Conservation (phyloP, 768 basidiomycete species). For the Russula compacta region DNA sequence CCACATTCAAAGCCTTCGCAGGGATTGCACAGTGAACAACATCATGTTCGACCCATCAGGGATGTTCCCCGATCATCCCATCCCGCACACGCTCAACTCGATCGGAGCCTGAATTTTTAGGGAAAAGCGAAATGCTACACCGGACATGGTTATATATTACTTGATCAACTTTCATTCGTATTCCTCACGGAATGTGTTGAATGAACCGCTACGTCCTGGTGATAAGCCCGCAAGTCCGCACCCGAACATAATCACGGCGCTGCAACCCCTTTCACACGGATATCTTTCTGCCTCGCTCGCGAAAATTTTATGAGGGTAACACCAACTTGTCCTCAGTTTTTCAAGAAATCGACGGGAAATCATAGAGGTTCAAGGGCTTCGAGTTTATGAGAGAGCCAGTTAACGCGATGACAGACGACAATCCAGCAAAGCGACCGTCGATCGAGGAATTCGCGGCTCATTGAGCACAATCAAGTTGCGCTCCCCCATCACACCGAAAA, state of each 20-base stretch:
- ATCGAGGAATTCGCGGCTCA: conserved; percentile 7
- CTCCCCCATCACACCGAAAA: conserved; percentile 1
- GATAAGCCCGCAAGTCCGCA: conserved; percentile 16
- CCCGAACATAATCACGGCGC: conserved; percentile 20
- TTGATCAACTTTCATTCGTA: conserved; percentile 26
- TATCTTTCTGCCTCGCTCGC: conserved; percentile 21
- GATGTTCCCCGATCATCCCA: conserved; percentile 12
- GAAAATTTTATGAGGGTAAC: conserved; percentile 10
- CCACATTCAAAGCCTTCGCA: neutral
- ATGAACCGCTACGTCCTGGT: conserved; percentile 20
- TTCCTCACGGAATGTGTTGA: conserved; percentile 10
- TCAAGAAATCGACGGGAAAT: neutral
- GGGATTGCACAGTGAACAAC: conserved; percentile 10
- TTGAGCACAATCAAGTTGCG: conserved; percentile 3
- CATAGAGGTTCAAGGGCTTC: conserved; percentile 18
- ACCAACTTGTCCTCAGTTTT: neutral
- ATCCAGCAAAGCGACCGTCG: conserved; percentile 29
- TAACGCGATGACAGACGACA: conserved; percentile 29
- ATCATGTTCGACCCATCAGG: conserved; percentile 9
- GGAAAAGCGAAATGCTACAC: conserved; percentile 12
- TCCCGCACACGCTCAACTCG: neutral
- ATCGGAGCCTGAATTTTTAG: conserved; percentile 1
- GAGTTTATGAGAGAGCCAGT: conserved; percentile 15
- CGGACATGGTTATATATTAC: conserved; percentile 24
- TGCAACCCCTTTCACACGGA: conserved; percentile 23